Evolutionary conservation across 805 yeast species (phyloP), one percentile per base, ranked within the genome.

Genomic region (Metschnikowia chrysomelidarum): DNA sequence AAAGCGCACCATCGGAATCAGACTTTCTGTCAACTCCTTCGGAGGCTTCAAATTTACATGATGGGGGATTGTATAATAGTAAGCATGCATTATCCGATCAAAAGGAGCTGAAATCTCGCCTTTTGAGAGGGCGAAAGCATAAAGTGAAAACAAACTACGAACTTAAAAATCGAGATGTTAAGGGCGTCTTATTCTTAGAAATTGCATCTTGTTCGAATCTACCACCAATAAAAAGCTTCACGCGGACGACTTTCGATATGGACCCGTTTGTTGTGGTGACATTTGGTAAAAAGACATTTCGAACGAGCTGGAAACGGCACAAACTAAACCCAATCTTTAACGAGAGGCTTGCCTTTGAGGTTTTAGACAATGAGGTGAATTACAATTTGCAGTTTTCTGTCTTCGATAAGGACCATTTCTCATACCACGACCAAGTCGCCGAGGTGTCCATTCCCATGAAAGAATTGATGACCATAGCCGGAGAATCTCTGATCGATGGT

Each of bases 181-280:
- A 62, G 19, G 98, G 98, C 2, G 83, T 89, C 6, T 59, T 85
- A 4, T 86, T 83, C 49, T 53, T 91, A 22, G 95, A 89, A 44
- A 76, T 91, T 14, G 72, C 77, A 3, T 75, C 82, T 1, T 87
- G 91, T 7, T 63, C 76, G 2, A 87, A 82, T 38, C 64, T 91
- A 23, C 98, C 98, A 1, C 86, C 94, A 0, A 69, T 81, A 35
- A 72, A 73, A 25, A 81, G 82, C 45, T 63, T 85, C 11, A 78
- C 85, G 0, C 67, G 88, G 7, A 76, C 87, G 15, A 81, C 89
- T 1, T 91, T 84, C 53, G 96, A 88, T 58, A 87, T 93, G 94
- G 98, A 93, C 54, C 98, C 98, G 2, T 93, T 91, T 62, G 91
- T 91, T 3, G 87, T 91, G 13, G 81, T 87, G 1, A 80, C 96